A percentile compares a stretch with the other conserved stretches of the same genome.
These are phyloP conservation scores for Tritrichomonas musculus DNA, from an alignment of 208 protist genomes.

Conservation along the genomic window DNA sequence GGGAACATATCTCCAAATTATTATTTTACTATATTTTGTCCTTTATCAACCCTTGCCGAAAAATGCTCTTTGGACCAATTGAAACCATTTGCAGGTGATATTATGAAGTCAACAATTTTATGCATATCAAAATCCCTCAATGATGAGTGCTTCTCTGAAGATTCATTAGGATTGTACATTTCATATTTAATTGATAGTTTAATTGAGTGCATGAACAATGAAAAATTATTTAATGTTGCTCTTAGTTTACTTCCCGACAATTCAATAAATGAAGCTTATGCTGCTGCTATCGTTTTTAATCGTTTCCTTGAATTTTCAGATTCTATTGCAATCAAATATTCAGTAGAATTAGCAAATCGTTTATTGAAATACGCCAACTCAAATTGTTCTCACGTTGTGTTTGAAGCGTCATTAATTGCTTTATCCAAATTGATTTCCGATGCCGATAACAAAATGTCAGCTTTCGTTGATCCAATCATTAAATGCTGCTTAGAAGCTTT, in stretches of 20 bases:
- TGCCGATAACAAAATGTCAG: neutral
- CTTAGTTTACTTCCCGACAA: neutral
- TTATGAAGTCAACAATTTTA: neutral
- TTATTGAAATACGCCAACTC: neutral
- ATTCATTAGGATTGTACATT: neutral
- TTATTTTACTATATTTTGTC: neutral
- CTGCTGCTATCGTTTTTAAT: neutral
- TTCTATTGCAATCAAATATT: neutral
- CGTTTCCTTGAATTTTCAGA: neutral
- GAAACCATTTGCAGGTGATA: neutral
- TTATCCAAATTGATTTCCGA: neutral
- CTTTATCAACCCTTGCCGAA: neutral
- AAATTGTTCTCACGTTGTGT: neutral
- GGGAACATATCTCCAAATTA: neutral
- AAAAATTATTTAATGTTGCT: neutral
- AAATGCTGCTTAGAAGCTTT: neutral
- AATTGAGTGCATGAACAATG: neutral
- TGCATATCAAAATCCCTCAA: neutral
- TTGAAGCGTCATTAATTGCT: neutral
- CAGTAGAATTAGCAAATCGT: neutral
- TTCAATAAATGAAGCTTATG: neutral
- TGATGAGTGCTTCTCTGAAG: neutral
- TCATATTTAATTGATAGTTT: neutral
- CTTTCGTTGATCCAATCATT: neutral
- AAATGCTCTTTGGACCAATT: neutral